Base-by-base conservation (phyloP, 225 moss, liverwort and hornwort genomes). In the Pseudoscleropodium purum region DNA sequence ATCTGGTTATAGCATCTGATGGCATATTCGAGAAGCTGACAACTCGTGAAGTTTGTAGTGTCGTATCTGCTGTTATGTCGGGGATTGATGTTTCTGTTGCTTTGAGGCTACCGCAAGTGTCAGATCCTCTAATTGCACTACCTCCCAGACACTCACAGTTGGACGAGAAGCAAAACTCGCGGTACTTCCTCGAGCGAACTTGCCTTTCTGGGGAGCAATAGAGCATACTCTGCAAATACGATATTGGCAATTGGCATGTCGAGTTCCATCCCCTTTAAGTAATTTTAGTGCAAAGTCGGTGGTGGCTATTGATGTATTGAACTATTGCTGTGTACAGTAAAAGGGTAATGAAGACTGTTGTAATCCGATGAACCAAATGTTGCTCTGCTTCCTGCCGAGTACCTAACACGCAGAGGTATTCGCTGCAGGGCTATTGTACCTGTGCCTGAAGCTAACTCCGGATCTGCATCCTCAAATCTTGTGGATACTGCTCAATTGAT, bases 11-110 rank as follows among this genome's bases (percentile, higher is more conserved):
- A 85, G 94, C 96, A 88, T 94, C 97, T 82, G 97, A 97, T 90
- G 97, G 97, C 72, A 90, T 97, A 69, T 97, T 97, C 87, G 97
- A 97, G 92, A 94, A 95, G 85, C 82, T 97, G 92, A 94, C 94
- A 69, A 92, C 96, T 81, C 90, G 90, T 85, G 91, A 94, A 88
- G 94, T 97, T 91, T 97, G 97, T 86, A 88, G 85, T 84, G 90
- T 94, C 75, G 84, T 97, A 87, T 90, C 93, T 91, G 94, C 93
- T 89, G 91, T 94, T 56, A 76, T 90, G 49, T 89, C 91, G 72
- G 94, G 94, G 37, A 90, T 74, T 77, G 93, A 94, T 90, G 92
- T 92, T 72, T 93, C 94, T 90, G 87, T 81, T 91, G 92, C 93
- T 83, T 89, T 95, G 91, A 94, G 92, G 52, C 92, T 91, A 80